These are phyloP conservation scores for Gymnopilus junonius DNA, from an alignment of 768 basidiomycete genomes.

Conservation along the genomic window DNA sequence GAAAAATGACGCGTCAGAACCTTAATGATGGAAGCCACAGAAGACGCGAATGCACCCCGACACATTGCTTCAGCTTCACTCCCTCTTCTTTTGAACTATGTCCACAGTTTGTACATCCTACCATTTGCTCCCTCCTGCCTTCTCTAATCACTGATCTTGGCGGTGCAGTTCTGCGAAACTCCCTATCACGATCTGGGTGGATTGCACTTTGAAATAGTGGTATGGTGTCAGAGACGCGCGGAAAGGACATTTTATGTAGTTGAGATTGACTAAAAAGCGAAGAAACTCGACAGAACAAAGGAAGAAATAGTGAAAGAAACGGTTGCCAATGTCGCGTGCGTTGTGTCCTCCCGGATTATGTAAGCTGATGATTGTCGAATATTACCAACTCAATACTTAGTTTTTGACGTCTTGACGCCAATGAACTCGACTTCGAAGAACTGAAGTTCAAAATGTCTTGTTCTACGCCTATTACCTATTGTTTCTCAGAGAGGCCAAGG, in stretches of 20 bases:
- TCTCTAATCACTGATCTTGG: constrained; percentile 18
- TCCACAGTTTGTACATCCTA: constrained; percentile 19
- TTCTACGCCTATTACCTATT: too few relatives aligned
- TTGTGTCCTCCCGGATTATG: too few relatives aligned
- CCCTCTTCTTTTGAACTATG: constrained; percentile 2
- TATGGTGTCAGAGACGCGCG: background rate
- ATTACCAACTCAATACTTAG: too few relatives aligned
- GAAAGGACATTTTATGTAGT: background rate
- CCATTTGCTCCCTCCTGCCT: constrained; percentile 15
- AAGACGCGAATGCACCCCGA: background rate
- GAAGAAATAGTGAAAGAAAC: background rate
- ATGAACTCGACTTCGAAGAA: too few relatives aligned
- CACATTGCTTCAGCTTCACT: constrained; percentile 15
- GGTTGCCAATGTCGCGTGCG: too few relatives aligned
- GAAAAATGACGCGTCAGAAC: background rate
- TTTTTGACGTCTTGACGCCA: too few relatives aligned
- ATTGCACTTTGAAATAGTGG: constrained; percentile 9
- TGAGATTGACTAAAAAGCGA: background rate
- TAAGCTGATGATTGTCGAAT: too few relatives aligned
- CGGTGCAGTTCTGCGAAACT: constrained; percentile 16
- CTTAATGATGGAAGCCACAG: background rate
- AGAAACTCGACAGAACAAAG: background rate
- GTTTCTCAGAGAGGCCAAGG: too few relatives aligned
- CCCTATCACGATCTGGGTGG: constrained; percentile 16
- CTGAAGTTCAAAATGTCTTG: too few relatives aligned